These are phyloP conservation scores for Fusarium guadeloupense DNA, from an alignment of 2,329 filamentous ascomycete species.

Conservation along the genomic window DNA sequence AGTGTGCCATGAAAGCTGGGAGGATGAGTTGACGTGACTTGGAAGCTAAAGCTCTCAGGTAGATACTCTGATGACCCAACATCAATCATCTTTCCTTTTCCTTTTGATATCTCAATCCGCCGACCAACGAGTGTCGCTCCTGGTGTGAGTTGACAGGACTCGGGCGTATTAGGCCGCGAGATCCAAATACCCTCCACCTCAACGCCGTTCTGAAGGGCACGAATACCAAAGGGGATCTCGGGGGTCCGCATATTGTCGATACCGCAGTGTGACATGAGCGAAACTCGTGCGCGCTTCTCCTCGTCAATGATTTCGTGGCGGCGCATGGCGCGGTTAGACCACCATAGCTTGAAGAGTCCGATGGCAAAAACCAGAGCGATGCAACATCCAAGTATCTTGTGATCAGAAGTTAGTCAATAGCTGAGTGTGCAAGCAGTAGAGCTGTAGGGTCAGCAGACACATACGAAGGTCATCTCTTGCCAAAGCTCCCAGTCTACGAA, in stretches of 20 bases:
- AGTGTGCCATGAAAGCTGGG: background rate
- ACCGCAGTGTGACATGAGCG: conserved; percentile 65
- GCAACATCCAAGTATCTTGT: conserved; percentile 74
- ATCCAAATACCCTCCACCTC: conserved; percentile 89
- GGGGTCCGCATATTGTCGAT: conserved; percentile 53
- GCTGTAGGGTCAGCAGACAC: conserved; percentile 46
- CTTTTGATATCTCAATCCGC: conserved; percentile 22
- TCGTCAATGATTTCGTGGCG: conserved; percentile 72
- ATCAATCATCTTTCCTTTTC: conserved; percentile 34
- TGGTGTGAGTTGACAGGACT: conserved; percentile 35
- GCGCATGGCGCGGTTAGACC: conserved; percentile 63
- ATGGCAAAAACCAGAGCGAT: conserved; percentile 75
- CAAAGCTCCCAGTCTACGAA: conserved; percentile 80
- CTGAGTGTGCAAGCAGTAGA: background rate
- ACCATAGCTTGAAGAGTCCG: conserved; percentile 74
- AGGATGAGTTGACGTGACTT: background rate
- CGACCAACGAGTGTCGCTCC: conserved; percentile 39
- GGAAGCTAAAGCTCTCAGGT: background rate
- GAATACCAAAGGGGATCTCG: conserved; percentile 85
- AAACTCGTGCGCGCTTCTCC: conserved; percentile 65
- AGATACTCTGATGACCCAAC: conserved; percentile 2
- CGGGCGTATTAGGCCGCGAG: conserved; percentile 60
- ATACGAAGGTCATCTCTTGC: conserved; percentile 91
- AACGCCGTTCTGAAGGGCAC: conserved; percentile 83
- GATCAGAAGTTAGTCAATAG: background rate